Evolutionary conservation across 139 green algal genomes (phyloP).

Genomic region (Trebouxia sp.): DNA sequence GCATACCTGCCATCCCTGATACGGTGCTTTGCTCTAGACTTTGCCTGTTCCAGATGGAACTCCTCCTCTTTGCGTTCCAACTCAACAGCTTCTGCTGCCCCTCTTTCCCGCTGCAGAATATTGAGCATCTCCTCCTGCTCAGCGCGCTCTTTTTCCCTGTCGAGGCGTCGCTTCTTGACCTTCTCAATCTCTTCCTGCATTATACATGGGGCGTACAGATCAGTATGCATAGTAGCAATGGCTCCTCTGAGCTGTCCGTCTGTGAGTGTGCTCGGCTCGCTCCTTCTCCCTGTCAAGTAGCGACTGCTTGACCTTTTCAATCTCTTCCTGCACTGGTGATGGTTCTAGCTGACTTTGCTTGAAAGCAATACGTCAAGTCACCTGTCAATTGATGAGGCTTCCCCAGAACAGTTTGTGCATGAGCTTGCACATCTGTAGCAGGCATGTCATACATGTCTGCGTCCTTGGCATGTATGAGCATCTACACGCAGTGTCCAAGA

Average conservation of each 20-base stretch:
- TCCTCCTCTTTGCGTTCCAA: conserved; percentile 85
- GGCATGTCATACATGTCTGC: too few relatives aligned
- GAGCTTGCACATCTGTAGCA: too few relatives aligned
- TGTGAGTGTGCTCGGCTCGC: too few relatives aligned
- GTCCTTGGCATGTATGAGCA: too few relatives aligned
- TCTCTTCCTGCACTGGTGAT: conserved; percentile 77
- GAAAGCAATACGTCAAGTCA: too few relatives aligned
- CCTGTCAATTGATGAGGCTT: too few relatives aligned
- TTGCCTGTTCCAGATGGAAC: conserved; percentile 64
- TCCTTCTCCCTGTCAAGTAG: conserved; percentile 81
- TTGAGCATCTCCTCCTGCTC: conserved; percentile 85
- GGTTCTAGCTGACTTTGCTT: too few relatives aligned
- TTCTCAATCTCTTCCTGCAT: conserved; percentile 87
- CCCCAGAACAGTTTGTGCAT: too few relatives aligned
- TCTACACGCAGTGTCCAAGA: too few relatives aligned
- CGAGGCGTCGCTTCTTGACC: conserved; percentile 85
- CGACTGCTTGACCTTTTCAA: conserved; percentile 89
- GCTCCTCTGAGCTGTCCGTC: too few relatives aligned
- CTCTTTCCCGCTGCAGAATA: conserved; percentile 73
- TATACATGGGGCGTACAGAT: too few relatives aligned
- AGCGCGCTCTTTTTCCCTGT: conserved; percentile 80
- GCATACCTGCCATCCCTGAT: conserved; percentile 24
- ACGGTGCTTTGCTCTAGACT: conserved; percentile 31
- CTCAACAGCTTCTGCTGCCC: conserved; percentile 72
- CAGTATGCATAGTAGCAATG: too few relatives aligned